phyloP scores from a whole-genome alignment of 352 stramenopile genomes.

The Plasmopara viticola region DNA sequence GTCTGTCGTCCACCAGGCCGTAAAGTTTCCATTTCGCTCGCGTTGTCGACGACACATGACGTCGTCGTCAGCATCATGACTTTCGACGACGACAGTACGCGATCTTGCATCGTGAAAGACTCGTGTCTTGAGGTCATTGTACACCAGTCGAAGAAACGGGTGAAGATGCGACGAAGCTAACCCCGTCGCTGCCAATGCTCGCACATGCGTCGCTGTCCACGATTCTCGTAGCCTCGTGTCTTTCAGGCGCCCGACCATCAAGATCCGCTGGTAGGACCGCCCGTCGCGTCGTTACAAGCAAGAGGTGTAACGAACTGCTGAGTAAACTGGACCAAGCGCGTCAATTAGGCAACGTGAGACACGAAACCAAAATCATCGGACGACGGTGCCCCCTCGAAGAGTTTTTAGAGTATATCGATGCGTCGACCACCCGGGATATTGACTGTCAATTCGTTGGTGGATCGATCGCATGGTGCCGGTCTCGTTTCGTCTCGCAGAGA shows the following conservation, averaged over 20 bases:
- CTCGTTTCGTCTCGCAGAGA: constrained; percentile 11
- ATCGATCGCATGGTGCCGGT: constrained; percentile 6
- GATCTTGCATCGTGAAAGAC: constrained; percentile 3
- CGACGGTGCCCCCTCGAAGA: constrained; percentile 12
- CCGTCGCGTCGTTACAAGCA: constrained; percentile 14
- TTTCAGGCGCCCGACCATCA: constrained; percentile 5
- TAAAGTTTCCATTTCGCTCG: constrained; percentile 36
- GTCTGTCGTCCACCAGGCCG: constrained; percentile 24
- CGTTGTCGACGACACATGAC: constrained; percentile 15
- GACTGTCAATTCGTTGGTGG: constrained; percentile 3
- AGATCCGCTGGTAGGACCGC: constrained; percentile 22
- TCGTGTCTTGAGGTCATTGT: constrained; percentile 20
- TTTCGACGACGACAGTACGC: constrained; percentile 17
- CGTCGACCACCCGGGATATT: constrained; percentile 17
- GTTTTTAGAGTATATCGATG: constrained; percentile 31
- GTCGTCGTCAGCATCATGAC: constrained; percentile 5
- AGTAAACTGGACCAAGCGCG: constrained; percentile 3
- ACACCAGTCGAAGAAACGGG: constrained; percentile 46
- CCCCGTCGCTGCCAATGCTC: constrained; percentile 28
- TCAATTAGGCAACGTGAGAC: constrained; percentile 7
- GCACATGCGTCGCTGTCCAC: constrained; percentile 30
- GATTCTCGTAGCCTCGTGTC: background rate
- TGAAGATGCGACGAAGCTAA: constrained; percentile 37
- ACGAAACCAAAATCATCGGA: constrained; percentile 1
- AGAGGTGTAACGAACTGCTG: constrained; percentile 2